Conservation (phyloP, 1,284 basidiomycete genomes). For the Ganoderma lingzhi region DNA sequence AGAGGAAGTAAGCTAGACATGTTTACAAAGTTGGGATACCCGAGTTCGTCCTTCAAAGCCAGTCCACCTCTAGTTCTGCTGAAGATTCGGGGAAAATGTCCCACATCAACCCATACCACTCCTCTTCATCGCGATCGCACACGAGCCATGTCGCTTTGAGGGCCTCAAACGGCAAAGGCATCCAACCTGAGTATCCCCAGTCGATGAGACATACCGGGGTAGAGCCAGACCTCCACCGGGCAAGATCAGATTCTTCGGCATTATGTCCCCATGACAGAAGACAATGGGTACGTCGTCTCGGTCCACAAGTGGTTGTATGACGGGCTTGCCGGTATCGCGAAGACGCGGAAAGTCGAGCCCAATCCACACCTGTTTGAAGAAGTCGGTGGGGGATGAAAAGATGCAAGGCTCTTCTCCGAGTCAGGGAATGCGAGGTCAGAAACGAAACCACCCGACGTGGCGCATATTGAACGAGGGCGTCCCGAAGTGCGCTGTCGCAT, state of each 20-base stretch:
- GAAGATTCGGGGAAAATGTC: not conserved
- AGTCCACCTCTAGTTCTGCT: not conserved
- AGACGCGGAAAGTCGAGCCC: not conserved
- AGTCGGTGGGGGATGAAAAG: not conserved
- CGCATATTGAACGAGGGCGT: not conserved
- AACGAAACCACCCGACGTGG: not conserved
- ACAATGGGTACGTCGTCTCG: not conserved
- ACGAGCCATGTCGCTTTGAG: not conserved
- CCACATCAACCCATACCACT: not conserved
- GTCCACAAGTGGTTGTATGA: not conserved
- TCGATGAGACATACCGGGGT: not conserved
- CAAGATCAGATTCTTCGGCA: not conserved
- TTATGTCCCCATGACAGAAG: not conserved
- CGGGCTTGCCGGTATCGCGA: not conserved
- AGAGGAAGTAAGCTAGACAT: not conserved
- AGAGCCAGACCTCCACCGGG: not conserved
- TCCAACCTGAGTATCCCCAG: not conserved
- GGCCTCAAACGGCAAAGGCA: not conserved
- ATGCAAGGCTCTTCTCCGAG: not conserved
- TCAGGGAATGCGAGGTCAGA: not conserved
- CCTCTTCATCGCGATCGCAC: not conserved
- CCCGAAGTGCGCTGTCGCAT: not conserved
- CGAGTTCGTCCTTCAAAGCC: constrained; percentile 1
- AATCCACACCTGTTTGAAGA: not conserved
- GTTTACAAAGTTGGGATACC: not conserved